Evolutionary conservation across 129 eudicot species (phyloP).

Genomic region (Glebionis coronaria): DNA sequence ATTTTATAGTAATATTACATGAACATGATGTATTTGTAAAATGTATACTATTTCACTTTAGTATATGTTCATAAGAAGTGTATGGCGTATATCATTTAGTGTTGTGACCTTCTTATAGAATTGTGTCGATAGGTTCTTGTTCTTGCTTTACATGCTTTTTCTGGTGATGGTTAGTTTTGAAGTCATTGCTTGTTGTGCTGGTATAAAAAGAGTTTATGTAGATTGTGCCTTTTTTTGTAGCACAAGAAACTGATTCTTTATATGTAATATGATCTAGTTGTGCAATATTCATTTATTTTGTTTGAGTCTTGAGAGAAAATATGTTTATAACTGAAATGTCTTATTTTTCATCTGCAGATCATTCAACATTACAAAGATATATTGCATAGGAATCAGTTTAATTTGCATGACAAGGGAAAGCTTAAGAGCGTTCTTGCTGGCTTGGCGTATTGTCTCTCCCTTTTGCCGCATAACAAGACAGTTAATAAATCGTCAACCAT

Average conservation of each 20-base stretch:
- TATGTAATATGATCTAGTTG: not conserved
- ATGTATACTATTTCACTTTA: not conserved
- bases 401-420: constrained; percentile 73
- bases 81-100: no score
- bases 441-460: constrained; percentile 70
- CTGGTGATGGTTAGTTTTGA: no score
- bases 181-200: no score
- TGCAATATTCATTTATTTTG: not conserved
- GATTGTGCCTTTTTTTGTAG: not conserved
- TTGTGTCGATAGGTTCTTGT: no score
- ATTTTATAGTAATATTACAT: not conserved
- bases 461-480: constrained; percentile 48
- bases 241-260: not conserved
- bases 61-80: no score
- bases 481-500: constrained; percentile 37
- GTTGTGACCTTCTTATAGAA: not conserved
- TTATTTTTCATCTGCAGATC: constrained; percentile 46
- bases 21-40: not conserved
- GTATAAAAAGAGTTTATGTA: no score
- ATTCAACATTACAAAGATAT: constrained; percentile 77
- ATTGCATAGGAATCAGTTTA: constrained; percentile 68
- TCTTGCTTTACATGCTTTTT: no score
- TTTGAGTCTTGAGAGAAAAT: constrained; percentile 3
- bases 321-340: constrained; percentile 11
- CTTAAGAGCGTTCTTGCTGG: constrained; percentile 74